Evolutionary conservation across 768 basidiomycete species (phyloP).

Genomic region (Mycena maculata): DNA sequence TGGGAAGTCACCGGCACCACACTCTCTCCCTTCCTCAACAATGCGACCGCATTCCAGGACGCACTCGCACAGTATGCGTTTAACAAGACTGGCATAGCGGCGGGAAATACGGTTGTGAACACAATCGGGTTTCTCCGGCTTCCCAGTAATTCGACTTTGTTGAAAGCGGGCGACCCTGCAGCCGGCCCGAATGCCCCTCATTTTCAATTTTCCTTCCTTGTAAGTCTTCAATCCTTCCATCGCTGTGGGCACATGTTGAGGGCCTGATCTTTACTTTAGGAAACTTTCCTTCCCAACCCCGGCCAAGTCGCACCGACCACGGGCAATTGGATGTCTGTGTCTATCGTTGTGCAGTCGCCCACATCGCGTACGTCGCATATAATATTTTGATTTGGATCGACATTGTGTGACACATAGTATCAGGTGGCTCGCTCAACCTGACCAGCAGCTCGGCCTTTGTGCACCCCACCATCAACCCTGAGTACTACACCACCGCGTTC

Average conservation of each 20-base stretch:
- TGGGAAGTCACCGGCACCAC: slow-evolving; percentile 3
- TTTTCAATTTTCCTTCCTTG: slow-evolving; percentile 13
- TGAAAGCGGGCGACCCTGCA: slow-evolving; percentile 14
- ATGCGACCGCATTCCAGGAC: not conserved
- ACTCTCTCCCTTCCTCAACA: slow-evolving; percentile 2
- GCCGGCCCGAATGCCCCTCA: slow-evolving; percentile 20
- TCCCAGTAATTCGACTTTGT: not conserved
- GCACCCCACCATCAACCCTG: slow-evolving; percentile 22
- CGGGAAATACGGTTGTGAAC: slow-evolving; percentile 13
- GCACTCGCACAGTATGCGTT: slow-evolving; percentile 1
- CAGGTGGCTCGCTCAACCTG: slow-evolving; percentile 20
- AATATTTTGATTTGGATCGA: not conserved
- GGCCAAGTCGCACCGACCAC: slow-evolving; percentile 4
- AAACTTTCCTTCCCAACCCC: slow-evolving; percentile 15
- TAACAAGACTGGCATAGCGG: slow-evolving; percentile 19
- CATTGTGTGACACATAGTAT: no score
- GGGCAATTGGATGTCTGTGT: slow-evolving; percentile 19
- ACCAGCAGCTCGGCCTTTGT: slow-evolving; percentile 9
- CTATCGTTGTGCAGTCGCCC: slow-evolving; percentile 10
- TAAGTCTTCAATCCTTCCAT: not conserved
- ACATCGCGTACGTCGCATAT: slow-evolving; percentile 17
- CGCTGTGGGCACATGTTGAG: not conserved
- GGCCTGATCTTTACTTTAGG: not conserved
- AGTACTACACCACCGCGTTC: slow-evolving; percentile 13
- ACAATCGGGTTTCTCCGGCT: slow-evolving; percentile 22